Evolutionary conservation across 345 rosid species (phyloP).

Genomic region (Linum usitatissimum): DNA sequence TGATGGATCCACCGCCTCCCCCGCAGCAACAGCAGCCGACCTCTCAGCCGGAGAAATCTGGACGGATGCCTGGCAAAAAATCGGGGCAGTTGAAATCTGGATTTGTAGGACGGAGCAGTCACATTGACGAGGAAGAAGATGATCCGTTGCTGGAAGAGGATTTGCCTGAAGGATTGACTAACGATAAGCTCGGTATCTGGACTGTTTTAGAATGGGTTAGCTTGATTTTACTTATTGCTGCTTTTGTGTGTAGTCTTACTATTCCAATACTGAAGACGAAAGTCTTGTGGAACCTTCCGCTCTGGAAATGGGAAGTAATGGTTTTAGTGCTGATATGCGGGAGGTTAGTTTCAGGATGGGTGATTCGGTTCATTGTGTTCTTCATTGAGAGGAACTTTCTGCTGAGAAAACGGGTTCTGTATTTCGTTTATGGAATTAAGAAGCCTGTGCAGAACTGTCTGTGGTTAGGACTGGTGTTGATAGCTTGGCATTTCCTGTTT

Average conservation of each 20-base stretch:
- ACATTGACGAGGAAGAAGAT: conserved; percentile 19
- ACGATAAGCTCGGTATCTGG: conserved; percentile 18
- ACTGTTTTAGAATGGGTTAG: conserved; percentile 20
- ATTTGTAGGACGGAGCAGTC: conserved; percentile 14
- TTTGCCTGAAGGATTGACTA: conserved; percentile 17
- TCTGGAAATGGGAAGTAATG: conserved; percentile 24
- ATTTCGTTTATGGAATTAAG: conserved; percentile 25
- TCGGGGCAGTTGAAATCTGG: conserved; percentile 27
- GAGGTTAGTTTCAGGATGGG: conserved; percentile 26
- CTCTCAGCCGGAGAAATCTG: conserved; percentile 15
- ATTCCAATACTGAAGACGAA: conserved; percentile 8
- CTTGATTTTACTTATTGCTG: conserved; percentile 20
- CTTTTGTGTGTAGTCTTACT: conserved; percentile 19
- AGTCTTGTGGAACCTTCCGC: conserved; percentile 13
- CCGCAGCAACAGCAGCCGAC: background rate
- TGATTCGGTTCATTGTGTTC: conserved; percentile 19
- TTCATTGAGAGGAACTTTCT: conserved; percentile 27
- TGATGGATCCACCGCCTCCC: conserved; percentile 16
- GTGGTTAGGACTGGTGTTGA: conserved; percentile 1
- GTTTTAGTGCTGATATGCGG: conserved; percentile 26
- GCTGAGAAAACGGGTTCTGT: conserved; percentile 21
- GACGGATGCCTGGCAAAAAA: conserved; percentile 10
- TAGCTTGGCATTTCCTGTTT: conserved; percentile 1
- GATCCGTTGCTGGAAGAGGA: conserved; percentile 26
- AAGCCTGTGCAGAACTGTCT: conserved; percentile 25